phyloP scores from a whole-genome alignment of 129 eudicot genomes.

The Silybum marianum region DNA sequence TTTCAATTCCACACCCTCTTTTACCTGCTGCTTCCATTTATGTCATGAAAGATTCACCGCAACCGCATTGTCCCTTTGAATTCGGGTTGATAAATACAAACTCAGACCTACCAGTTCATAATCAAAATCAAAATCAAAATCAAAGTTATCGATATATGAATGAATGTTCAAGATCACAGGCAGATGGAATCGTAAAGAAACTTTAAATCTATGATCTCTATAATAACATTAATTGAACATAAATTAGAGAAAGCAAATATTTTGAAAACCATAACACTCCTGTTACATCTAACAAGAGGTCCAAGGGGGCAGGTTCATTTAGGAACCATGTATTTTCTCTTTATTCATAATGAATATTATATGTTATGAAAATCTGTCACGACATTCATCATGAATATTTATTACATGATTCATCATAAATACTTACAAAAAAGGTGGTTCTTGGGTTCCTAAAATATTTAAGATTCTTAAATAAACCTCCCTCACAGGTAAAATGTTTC shows the following conservation, averaged over 20 bases:
- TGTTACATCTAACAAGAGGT: not conserved
- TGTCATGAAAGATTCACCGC: conserved; percentile 77
- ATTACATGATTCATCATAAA: too few relatives aligned
- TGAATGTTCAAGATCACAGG: not conserved
- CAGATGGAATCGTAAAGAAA: not conserved
- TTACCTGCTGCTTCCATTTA: conserved; percentile 6
- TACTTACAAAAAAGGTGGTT: too few relatives aligned
- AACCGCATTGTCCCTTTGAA: conserved; percentile 67
- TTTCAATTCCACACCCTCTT: not conserved
- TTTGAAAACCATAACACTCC: not conserved
- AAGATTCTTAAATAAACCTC: too few relatives aligned
- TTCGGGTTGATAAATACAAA: conserved; percentile 66
- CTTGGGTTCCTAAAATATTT: too few relatives aligned
- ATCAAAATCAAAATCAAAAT: not conserved
- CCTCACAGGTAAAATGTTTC: not conserved
- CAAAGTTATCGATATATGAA: not conserved
- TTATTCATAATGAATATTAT: too few relatives aligned
- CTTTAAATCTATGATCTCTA: too few relatives aligned
- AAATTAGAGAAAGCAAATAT: too few relatives aligned
- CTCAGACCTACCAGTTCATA: conserved; percentile 42
- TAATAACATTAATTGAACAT: too few relatives aligned
- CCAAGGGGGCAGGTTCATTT: too few relatives aligned
- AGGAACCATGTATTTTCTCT: too few relatives aligned
- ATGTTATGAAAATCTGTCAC: too few relatives aligned
- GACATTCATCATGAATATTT: too few relatives aligned